A percentile compares a stretch with the other conserved stretches of the same genome.
phyloP scores from a whole-genome alignment of 768 basidiomycete species.

The Lactarius quietus region DNA sequence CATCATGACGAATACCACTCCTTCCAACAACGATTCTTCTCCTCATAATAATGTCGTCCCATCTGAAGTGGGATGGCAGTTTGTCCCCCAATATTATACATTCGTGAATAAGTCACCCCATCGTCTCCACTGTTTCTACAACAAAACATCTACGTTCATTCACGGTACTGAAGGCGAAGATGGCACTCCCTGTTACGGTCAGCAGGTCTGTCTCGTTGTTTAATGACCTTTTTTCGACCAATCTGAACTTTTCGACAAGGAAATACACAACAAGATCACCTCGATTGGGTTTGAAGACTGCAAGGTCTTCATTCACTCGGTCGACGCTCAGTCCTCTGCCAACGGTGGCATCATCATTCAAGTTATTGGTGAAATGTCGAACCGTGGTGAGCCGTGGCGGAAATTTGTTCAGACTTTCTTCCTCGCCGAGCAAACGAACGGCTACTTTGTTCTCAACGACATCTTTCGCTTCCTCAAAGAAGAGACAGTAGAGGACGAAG shows the following conservation, averaged over 20 bases:
- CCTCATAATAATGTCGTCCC: conserved; percentile 71
- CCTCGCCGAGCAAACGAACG: conserved; percentile 98
- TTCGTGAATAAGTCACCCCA: conserved; percentile 97
- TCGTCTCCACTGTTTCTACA: conserved; percentile 98
- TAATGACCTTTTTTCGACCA: conserved; percentile 13
- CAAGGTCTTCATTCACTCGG: conserved; percentile 98
- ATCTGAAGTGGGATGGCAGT: conserved; percentile 98
- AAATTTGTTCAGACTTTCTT: conserved; percentile 99
- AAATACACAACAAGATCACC: conserved; percentile 96
- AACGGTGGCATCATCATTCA: conserved; percentile 98
- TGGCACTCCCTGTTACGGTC: conserved; percentile 81
- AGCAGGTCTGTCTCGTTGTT: conserved; percentile 60
- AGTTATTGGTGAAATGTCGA: conserved; percentile 99
- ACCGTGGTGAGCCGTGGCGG: conserved; percentile 86
- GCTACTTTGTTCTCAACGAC: conserved; percentile 99
- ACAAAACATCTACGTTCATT: conserved; percentile 93
- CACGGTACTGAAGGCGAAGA: conserved; percentile 99
- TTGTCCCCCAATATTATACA: conserved; percentile 98
- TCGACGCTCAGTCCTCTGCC: conserved; percentile 94
- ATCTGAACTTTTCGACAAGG: conserved; percentile 43
- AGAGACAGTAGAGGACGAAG: conserved; percentile 80
- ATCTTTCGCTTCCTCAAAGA: conserved; percentile 99
- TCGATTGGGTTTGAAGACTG: conserved; percentile 93
- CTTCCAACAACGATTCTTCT: conserved; percentile 38
- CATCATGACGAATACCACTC: conserved; percentile 39